These are phyloP conservation scores for Rosa persica DNA, from an alignment of 306 rosid genomes.

Conservation along the genomic window DNA sequence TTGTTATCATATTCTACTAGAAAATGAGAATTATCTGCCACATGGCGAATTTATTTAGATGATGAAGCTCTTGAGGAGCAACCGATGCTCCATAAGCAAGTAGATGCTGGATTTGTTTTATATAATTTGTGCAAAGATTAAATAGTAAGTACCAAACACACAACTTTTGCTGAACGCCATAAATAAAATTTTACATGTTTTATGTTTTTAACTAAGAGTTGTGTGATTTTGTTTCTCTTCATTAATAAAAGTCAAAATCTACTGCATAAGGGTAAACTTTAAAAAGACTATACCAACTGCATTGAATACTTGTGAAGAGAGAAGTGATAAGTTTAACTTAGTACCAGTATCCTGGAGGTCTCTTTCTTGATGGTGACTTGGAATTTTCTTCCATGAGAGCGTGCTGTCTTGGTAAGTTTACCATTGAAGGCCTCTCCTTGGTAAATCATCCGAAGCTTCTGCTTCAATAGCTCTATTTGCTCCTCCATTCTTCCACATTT, in stretches of 20 bases:
- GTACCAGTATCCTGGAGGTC: slow-evolving; percentile 86
- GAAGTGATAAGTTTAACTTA: neutral
- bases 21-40: neutral
- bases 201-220: neutral
- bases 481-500: slow-evolving; percentile 91
- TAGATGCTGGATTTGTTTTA: neutral
- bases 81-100: neutral
- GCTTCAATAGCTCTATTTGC: slow-evolving; percentile 77
- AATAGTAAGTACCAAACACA: neutral
- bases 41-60: neutral
- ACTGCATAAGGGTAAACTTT: neutral
- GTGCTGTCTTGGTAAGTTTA: slow-evolving; percentile 79
- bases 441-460: slow-evolving; percentile 66
- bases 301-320: neutral
- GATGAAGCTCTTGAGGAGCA: neutral
- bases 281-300: neutral
- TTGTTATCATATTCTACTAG: neutral
- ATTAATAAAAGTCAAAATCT: neutral
- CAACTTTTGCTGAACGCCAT: neutral
- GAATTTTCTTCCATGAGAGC: slow-evolving; percentile 89
- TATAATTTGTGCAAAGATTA: neutral
- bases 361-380: slow-evolving; percentile 92
- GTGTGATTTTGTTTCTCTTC: neutral
- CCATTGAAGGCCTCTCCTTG: slow-evolving; percentile 90
- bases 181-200: neutral